A percentile compares a stretch with the other conserved stretches of the same genome.
Conservation (phyloP, 495 filamentous ascomycete genomes). For the Xylaria longipes region DNA sequence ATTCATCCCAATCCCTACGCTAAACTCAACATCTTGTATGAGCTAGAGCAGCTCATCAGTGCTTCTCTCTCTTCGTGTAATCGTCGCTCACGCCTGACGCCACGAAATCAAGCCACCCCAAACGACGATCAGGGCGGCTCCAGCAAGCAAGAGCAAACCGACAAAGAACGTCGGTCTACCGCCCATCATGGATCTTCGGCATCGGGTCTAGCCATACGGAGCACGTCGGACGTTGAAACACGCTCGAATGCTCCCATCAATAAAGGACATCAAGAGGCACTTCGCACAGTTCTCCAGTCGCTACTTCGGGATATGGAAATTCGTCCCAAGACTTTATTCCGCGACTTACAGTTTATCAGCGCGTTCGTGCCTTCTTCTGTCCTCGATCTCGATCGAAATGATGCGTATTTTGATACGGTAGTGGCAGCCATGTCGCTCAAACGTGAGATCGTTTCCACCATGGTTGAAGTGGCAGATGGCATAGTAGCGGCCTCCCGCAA, state of each 20-base stretch:
- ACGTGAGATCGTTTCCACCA: slow-evolving; percentile 84
- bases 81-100: slow-evolving; percentile 46
- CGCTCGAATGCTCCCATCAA: slow-evolving; percentile 57
- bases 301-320: slow-evolving; percentile 79
- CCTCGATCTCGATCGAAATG: slow-evolving; percentile 85
- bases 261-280: slow-evolving; percentile 71
- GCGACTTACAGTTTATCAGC: slow-evolving; percentile 94
- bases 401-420: slow-evolving; percentile 93
- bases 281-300: slow-evolving; percentile 77
- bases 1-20: slow-evolving; percentile 86
- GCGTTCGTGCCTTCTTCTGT: slow-evolving; percentile 83
- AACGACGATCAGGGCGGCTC: slow-evolving; percentile 30
- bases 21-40: slow-evolving; percentile 83
- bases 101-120: slow-evolving; percentile 31
- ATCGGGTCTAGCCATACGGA: slow-evolving; percentile 21
- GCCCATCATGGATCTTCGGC: slow-evolving; percentile 2
- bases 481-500: slow-evolving; percentile 65
- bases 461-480: slow-evolving; percentile 87
- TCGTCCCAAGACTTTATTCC: slow-evolving; percentile 89
- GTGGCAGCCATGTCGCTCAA: slow-evolving; percentile 88
- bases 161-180: slow-evolving; percentile 26
- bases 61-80: slow-evolving; percentile 65
- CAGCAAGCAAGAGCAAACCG: slow-evolving; percentile 29
- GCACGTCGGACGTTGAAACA: slow-evolving; percentile 37
- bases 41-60: slow-evolving; percentile 80